These are phyloP conservation scores for Ambispora gerdemannii DNA, from an alignment of 192 early-diverging fungal genomes.

Conservation along the genomic window DNA sequence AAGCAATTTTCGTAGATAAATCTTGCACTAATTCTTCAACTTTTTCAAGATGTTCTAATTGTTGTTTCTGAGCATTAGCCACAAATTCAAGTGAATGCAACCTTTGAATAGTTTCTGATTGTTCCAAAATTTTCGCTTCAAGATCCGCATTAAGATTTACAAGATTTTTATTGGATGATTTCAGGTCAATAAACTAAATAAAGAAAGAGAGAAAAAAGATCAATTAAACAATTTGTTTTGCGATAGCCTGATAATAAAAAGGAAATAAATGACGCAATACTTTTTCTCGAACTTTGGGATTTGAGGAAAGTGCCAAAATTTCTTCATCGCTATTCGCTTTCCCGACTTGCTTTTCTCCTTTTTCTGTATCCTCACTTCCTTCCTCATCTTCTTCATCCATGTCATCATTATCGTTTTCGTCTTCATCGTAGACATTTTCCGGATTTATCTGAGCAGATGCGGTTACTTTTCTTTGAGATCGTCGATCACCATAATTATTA, in stretches of 20 bases:
- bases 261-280: not conserved
- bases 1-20: constrained; percentile 13
- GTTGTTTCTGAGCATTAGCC: not conserved
- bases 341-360: not conserved
- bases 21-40: constrained; percentile 17
- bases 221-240: no score
- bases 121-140: constrained; percentile 3
- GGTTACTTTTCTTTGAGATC: constrained; percentile 1
- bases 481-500: no score
- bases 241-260: no score
- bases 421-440: not conserved
- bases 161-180: constrained; percentile 21
- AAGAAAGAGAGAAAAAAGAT: not conserved
- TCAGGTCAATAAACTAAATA: constrained; percentile 21
- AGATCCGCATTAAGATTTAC: not conserved
- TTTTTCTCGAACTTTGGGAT: constrained; percentile 20
- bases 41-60: constrained; percentile 11
- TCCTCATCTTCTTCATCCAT: not conserved
- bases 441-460: constrained; percentile 2
- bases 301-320: not conserved
- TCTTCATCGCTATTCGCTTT: not conserved
- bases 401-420: constrained; percentile 6
- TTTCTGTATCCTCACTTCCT: not conserved
- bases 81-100: constrained; percentile 3
- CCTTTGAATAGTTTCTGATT: not conserved